Evolutionary conservation across 306 rosid genomes (phyloP).

Genomic region (Cicer yamashitae): DNA sequence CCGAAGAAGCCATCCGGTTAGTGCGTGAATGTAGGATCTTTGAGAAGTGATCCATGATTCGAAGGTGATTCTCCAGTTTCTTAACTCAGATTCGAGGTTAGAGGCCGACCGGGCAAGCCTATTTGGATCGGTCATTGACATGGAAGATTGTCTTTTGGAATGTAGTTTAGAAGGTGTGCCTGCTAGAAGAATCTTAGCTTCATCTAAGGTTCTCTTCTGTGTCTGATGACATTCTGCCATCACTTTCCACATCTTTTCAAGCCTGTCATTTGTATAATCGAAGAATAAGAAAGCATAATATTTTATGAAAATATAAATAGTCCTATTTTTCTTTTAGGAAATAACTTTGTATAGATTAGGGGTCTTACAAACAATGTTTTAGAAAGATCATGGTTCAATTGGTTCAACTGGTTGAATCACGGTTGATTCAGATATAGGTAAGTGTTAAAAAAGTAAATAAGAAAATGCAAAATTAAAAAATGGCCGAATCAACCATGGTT

Average conservation of each 20-base stretch:
- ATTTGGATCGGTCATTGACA: slow-evolving; percentile 59
- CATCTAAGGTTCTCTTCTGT: slow-evolving; percentile 80
- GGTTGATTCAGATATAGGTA: too few relatives aligned
- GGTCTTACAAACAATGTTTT: neutral
- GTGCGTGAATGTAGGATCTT: slow-evolving; percentile 78
- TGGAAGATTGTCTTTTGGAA: slow-evolving; percentile 56
- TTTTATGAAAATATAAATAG: neutral
- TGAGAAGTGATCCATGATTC: slow-evolving; percentile 89
- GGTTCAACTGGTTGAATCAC: too few relatives aligned
- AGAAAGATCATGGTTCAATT: too few relatives aligned
- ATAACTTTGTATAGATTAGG: neutral
- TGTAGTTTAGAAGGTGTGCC: slow-evolving; percentile 52
- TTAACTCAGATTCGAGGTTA: slow-evolving; percentile 74
- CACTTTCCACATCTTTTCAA: slow-evolving; percentile 93
- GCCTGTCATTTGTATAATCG: slow-evolving; percentile 53
- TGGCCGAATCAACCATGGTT: too few relatives aligned
- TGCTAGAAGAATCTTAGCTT: slow-evolving; percentile 83
- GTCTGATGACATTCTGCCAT: slow-evolving; percentile 88
- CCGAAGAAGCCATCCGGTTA: slow-evolving; percentile 84
- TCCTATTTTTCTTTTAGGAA: neutral
- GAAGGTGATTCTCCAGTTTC: slow-evolving; percentile 81
- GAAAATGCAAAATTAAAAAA: too few relatives aligned
- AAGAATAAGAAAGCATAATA: slow-evolving; percentile 38
- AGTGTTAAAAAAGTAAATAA: too few relatives aligned
- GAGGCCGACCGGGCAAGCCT: slow-evolving; percentile 70